Conservation (phyloP, 202 grass and related monocot genomes). For the Zoysia matrella region DNA sequence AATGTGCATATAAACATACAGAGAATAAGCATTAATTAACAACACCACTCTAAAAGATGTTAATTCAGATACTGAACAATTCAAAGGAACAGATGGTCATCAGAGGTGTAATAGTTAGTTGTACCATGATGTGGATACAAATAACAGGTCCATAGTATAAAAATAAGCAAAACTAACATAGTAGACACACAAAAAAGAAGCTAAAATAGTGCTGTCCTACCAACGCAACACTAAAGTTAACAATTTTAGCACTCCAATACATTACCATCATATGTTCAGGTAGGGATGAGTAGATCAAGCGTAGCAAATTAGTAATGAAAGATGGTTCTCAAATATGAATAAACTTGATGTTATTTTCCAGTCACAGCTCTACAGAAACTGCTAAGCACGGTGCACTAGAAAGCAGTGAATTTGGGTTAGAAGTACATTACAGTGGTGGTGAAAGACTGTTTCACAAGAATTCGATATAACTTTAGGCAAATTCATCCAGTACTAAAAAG, state of each 20-base stretch:
- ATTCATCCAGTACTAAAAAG: constrained; percentile 6
- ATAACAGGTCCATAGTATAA: neutral
- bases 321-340: constrained; percentile 15
- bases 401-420: constrained; percentile 6
- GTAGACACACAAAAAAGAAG: neutral
- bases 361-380: neutral
- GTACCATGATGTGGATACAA: constrained; percentile 3
- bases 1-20: neutral
- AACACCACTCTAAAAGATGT: neutral
- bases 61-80: constrained; percentile 6
- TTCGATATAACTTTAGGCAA: neutral
- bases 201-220: neutral
- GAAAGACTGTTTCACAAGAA: constrained; percentile 3
- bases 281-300: neutral
- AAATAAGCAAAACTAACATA: neutral
- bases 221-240: neutral
- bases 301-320: constrained; percentile 9
- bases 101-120: neutral
- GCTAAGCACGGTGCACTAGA: neutral
- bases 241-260: neutral
- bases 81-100: neutral
- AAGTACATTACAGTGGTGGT: neutral
- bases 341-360: neutral
- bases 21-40: neutral
- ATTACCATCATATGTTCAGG: neutral